Conservation (phyloP, 768 basidiomycete genomes). For the Lactifluus subvellereus region DNA sequence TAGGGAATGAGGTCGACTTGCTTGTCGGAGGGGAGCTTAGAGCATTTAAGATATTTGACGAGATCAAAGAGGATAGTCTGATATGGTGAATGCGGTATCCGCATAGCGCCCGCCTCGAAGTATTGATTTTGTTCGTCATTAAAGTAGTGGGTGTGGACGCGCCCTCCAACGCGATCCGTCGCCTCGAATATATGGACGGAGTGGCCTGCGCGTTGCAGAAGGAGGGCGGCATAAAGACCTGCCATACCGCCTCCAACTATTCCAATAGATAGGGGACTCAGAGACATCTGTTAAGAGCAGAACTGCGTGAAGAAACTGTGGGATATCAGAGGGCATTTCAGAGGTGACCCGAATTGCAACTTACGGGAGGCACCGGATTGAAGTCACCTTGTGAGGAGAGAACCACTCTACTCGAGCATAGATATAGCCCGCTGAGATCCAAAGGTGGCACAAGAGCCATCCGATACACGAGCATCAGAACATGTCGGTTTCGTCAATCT, state of each 20-base stretch:
- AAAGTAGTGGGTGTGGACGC: slow-evolving; percentile 23
- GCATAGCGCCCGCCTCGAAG: slow-evolving; percentile 26
- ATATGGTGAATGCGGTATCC: slow-evolving; percentile 22
- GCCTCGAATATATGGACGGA: slow-evolving; percentile 21
- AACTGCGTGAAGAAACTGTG: background rate
- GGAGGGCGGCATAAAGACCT: slow-evolving; percentile 22
- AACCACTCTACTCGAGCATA: background rate
- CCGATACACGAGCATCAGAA: background rate
- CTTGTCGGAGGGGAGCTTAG: slow-evolving; percentile 10
- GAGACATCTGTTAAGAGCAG: background rate
- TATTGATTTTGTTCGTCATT: slow-evolving; percentile 22
- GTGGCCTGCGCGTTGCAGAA: slow-evolving; percentile 17
- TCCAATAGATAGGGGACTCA: background rate
- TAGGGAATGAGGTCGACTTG: slow-evolving; percentile 21
- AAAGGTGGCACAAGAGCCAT: background rate
- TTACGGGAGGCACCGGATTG: background rate
- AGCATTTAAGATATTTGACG: slow-evolving; percentile 10
- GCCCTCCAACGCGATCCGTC: slow-evolving; percentile 21
- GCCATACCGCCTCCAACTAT: slow-evolving; percentile 23
- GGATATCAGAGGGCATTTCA: background rate
- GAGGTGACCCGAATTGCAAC: background rate
- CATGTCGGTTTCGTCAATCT: background rate
- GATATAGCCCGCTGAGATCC: slow-evolving; percentile 3
- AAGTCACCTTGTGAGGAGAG: background rate
- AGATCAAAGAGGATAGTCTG: slow-evolving; percentile 20